A percentile compares a stretch with the other conserved stretches of the same genome.
Conservation (phyloP, 2,329 filamentous ascomycete species). For the Epichloe festucae region DNA sequence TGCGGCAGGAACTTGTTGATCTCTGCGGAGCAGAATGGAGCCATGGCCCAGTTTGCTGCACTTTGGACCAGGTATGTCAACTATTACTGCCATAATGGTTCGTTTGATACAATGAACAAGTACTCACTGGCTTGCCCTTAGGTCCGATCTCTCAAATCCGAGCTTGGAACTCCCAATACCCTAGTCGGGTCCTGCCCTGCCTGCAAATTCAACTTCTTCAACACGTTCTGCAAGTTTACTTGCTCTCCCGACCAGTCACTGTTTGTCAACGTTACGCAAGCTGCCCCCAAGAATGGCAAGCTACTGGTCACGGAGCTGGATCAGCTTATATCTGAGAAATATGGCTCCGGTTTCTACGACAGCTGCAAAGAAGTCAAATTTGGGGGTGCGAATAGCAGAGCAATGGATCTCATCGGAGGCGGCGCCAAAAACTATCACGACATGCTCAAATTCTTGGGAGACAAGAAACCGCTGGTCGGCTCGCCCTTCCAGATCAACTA, state of each 20-base stretch:
- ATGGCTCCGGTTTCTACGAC: conserved; percentile 80
- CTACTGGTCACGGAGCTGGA: conserved; percentile 76
- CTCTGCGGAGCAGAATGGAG: conserved; percentile 84
- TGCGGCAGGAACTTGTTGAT: conserved; percentile 65
- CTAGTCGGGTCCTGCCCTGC: conserved; percentile 91
- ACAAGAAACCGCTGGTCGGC: conserved; percentile 71
- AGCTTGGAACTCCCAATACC: conserved; percentile 74
- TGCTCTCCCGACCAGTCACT: conserved; percentile 94
- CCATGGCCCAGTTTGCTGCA: conserved; percentile 74
- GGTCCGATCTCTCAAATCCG: conserved; percentile 68
- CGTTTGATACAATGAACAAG: neutral
- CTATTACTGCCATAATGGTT: conserved; percentile 3
- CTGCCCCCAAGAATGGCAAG: conserved; percentile 46
- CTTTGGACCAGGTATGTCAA: conserved; percentile 54
- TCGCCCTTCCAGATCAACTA: conserved; percentile 99
- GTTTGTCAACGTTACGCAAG: conserved; percentile 83
- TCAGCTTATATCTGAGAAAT: conserved; percentile 73
- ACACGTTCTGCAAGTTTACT: conserved; percentile 95
- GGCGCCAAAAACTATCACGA: conserved; percentile 81
- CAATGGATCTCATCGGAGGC: conserved; percentile 92
- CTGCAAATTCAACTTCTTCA: conserved; percentile 97
- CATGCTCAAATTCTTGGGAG: conserved; percentile 82
- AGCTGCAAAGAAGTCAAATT: conserved; percentile 99
- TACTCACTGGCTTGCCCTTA: conserved; percentile 19
- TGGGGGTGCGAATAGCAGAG: conserved; percentile 80